Conservation (phyloP, 495 filamentous ascomycete genomes). For the Rhizodiscina lignyota region DNA sequence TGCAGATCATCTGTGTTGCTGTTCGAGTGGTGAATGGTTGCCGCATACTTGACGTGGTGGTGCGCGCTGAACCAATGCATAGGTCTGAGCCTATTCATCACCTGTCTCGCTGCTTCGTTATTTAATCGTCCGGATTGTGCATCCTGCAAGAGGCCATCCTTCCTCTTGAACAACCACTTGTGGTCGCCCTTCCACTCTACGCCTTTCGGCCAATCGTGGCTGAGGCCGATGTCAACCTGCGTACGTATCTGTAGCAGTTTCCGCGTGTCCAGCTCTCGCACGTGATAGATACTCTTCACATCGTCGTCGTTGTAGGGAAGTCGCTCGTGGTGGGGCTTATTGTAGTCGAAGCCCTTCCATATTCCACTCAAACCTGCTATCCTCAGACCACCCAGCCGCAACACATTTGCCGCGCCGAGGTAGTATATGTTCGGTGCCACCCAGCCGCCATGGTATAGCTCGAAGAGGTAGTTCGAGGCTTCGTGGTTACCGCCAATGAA, state of each 20-base stretch:
- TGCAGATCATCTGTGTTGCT: conserved; percentile 3
- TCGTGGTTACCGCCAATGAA: conserved; percentile 95
- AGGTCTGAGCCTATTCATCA: conserved; percentile 67
- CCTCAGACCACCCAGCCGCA: conserved; percentile 65
- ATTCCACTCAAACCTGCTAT: conserved; percentile 90
- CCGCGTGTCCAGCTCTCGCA: conserved; percentile 75
- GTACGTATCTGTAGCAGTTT: conserved; percentile 74
- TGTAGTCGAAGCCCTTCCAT: conserved; percentile 76
- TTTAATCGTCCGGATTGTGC: conserved; percentile 57
- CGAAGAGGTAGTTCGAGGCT: conserved; percentile 68
- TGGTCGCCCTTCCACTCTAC: conserved; percentile 62
- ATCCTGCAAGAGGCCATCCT: conserved; percentile 57
- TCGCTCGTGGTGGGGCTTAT: conserved; percentile 66
- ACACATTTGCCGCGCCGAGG: conserved; percentile 74
- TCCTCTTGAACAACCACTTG: conserved; percentile 43
- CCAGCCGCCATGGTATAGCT: conserved; percentile 95
- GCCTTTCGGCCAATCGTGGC: conserved; percentile 84
- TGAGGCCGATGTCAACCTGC: conserved; percentile 76
- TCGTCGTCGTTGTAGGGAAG: conserved; percentile 65
- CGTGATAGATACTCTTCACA: conserved; percentile 65
- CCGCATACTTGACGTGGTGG: conserved; percentile 71
- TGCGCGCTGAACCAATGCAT: conserved; percentile 90
- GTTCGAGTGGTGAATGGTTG: conserved; percentile 45
- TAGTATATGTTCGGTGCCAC: conserved; percentile 95
- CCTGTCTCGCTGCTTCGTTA: conserved; percentile 55